phyloP scores from a whole-genome alignment of 2,329 filamentous ascomycete species.

The Aspergillus sp. region DNA sequence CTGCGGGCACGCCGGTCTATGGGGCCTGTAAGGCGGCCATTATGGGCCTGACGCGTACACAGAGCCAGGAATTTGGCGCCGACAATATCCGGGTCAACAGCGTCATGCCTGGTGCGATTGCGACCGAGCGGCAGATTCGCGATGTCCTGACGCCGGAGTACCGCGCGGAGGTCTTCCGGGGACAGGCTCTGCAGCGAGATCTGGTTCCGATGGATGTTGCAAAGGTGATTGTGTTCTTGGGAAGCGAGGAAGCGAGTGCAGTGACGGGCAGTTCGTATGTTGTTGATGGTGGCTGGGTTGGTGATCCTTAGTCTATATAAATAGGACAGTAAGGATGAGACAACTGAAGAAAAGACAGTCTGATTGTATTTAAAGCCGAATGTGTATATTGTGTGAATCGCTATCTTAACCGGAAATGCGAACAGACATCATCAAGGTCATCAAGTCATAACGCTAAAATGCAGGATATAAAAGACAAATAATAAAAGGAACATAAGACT shows the following conservation, averaged over 20 bases:
- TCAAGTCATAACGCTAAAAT: too few species aligned
- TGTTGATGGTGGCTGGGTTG: conserved; percentile 31
- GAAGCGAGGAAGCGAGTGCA: conserved; percentile 49
- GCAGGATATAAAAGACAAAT: too few species aligned
- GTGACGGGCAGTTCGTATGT: conserved; percentile 48
- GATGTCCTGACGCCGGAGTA: conserved; percentile 48
- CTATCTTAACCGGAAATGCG: too few species aligned
- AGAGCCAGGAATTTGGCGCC: conserved; percentile 39
- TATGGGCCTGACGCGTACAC: conserved; percentile 41
- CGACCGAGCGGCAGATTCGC: conserved; percentile 46
- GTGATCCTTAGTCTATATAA: not conserved
- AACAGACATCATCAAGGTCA: too few species aligned
- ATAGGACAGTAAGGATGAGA: too few species aligned
- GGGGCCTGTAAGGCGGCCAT: conserved; percentile 42
- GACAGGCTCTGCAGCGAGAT: conserved; percentile 47
- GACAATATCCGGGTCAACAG: conserved; percentile 48
- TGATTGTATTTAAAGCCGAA: too few species aligned
- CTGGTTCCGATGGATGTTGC: conserved; percentile 45
- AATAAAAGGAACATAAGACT: too few species aligned
- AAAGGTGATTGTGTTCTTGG: conserved; percentile 47
- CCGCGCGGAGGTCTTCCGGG: conserved; percentile 33
- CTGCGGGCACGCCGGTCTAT: conserved; percentile 34
- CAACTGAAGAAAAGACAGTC: too few species aligned
- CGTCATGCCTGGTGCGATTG: conserved; percentile 52
- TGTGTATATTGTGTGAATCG: too few species aligned